These are phyloP conservation scores for Colletotrichum simmondsii DNA, from an alignment of 2,329 filamentous ascomycete genomes.

Conservation along the genomic window DNA sequence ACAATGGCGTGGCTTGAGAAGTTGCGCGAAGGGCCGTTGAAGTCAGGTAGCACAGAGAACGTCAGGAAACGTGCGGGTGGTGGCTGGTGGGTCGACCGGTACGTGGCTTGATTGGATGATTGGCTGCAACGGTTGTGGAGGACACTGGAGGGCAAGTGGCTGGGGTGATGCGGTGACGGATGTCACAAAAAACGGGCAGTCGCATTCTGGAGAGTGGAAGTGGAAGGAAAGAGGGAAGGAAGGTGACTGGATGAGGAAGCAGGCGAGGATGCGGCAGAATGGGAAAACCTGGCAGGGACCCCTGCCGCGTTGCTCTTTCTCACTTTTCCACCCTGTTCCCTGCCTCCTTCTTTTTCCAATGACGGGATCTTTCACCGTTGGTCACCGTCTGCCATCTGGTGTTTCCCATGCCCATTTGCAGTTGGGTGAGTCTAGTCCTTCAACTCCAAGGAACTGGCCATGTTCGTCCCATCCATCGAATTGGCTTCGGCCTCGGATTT, in stretches of 20 bases:
- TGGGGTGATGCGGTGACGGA: constrained; percentile 7
- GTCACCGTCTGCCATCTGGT: not conserved
- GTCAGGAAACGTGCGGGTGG: not conserved
- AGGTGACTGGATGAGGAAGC: not conserved
- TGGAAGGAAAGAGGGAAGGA: not conserved
- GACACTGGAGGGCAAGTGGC: not conserved
- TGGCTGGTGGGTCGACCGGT: constrained; percentile 1
- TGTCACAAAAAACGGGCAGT: not conserved
- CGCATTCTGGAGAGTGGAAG: not conserved
- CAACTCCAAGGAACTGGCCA: not conserved
- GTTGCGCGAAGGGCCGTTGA: not conserved
- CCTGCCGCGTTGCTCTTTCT: not conserved
- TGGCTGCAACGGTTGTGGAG: not conserved
- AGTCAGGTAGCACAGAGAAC: constrained; percentile 1
- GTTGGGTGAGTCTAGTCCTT: not conserved
- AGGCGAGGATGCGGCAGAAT: too few species aligned
- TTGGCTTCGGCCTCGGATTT: not conserved
- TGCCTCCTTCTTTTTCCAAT: constrained; percentile 22
- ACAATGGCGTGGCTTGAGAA: constrained; percentile 7
- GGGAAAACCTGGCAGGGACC: constrained; percentile 13
- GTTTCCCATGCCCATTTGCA: too few species aligned
- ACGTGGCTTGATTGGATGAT: constrained; percentile 1
- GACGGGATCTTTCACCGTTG: not conserved
- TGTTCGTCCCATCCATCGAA: not conserved
- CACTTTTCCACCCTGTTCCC: constrained; percentile 8